These are phyloP conservation scores for Fraxinus quadrangulata DNA, from an alignment of 257 asterid species.

Conservation along the genomic window DNA sequence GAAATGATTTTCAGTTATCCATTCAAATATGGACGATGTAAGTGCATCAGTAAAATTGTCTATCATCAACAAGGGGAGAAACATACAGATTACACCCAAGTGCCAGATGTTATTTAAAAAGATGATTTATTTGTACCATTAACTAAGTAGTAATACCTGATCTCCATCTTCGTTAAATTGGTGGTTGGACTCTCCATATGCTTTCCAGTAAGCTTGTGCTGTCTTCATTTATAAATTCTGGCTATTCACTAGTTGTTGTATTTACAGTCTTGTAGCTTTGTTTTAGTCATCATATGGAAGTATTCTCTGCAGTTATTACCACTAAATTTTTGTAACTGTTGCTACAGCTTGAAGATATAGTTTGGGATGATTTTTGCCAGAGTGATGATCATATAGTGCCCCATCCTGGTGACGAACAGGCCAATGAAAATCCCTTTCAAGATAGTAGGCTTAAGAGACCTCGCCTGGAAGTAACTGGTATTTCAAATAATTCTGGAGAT, in stretches of 20 bases:
- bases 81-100: too few relatives aligned
- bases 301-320: conserved; percentile 1
- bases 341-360: neutral
- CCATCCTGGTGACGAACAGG: conserved; percentile 35
- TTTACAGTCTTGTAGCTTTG: neutral
- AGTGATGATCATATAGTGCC: conserved; percentile 84
- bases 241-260: neutral
- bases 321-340: neutral
- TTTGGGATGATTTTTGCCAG: conserved; percentile 67
- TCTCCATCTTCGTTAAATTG: neutral
- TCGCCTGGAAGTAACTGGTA: conserved; percentile 36
- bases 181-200: neutral
- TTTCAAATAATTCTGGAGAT: conserved; percentile 35
- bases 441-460: conserved; percentile 50
- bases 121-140: too few relatives aligned
- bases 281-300: neutral
- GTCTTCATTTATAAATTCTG: neutral
- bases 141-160: too few relatives aligned
- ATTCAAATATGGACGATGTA: too few relatives aligned
- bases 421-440: conserved; percentile 32
- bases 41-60: too few relatives aligned
- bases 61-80: too few relatives aligned
- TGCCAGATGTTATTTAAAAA: too few relatives aligned
- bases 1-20: too few relatives aligned
- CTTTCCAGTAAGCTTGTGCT: neutral